Conservation (phyloP, 495 filamentous ascomycete genomes). For the Cryomyces minteri region DNA sequence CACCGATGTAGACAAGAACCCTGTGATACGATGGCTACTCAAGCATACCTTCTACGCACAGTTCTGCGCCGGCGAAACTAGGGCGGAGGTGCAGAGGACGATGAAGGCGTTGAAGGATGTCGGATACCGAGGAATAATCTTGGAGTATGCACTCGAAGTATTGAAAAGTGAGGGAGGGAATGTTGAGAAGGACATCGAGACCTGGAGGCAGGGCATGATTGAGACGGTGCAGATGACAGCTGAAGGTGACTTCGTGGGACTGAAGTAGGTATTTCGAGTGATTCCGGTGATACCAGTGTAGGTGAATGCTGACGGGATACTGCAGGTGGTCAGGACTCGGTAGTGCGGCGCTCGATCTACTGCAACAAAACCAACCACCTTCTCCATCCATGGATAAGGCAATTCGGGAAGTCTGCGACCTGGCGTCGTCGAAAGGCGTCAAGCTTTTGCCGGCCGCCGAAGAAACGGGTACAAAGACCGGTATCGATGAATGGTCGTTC, state of each 20-base stretch:
- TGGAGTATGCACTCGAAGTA: conserved; percentile 61
- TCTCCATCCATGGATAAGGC: conserved; percentile 43
- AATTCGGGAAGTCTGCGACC: conserved; percentile 58
- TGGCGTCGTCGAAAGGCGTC: conserved; percentile 51
- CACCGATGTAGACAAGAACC: conserved; percentile 18
- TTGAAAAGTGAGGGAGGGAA: conserved; percentile 35
- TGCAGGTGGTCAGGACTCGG: conserved; percentile 73
- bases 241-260: conserved; percentile 65
- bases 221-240: conserved; percentile 57
- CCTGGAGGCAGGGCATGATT: conserved; percentile 57
- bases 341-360: conserved; percentile 43
- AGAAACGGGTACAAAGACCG: conserved; percentile 59
- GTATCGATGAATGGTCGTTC: conserved; percentile 75
- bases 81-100: conserved; percentile 38
- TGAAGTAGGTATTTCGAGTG: conserved; percentile 40
- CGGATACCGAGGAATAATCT: conserved; percentile 59
- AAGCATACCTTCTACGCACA: conserved; percentile 70
- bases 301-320: not conserved
- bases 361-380: conserved; percentile 39
- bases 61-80: conserved; percentile 63
- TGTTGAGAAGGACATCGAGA: conserved; percentile 15
- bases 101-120: conserved; percentile 39
- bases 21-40: conserved; percentile 29
- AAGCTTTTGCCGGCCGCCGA: conserved; percentile 81
- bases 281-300: conserved; percentile 6